These are phyloP conservation scores for Akanthomyces uredinophilus DNA, from an alignment of 2,329 filamentous ascomycete species.

Conservation along the genomic window DNA sequence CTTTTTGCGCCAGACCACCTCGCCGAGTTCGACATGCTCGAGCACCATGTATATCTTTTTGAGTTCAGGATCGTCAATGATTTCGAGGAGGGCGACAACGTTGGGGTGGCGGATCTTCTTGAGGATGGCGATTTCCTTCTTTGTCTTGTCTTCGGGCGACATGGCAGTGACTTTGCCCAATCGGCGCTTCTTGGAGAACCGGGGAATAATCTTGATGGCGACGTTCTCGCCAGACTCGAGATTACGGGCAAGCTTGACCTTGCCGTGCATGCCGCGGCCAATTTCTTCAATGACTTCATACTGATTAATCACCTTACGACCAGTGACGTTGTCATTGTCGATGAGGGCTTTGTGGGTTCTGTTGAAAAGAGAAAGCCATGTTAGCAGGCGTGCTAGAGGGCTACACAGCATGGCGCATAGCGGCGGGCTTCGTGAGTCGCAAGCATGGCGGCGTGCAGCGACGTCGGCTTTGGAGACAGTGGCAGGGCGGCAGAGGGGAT, in stretches of 20 bases:
- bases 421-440: background rate
- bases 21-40: slow-evolving; percentile 89
- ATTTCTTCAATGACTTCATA: slow-evolving; percentile 97
- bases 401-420: slow-evolving; percentile 9
- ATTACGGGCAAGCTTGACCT: slow-evolving; percentile 91
- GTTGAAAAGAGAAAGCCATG: slow-evolving; percentile 6
- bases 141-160: slow-evolving; percentile 71
- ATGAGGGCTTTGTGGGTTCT: slow-evolving; percentile 88
- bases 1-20: slow-evolving; percentile 90
- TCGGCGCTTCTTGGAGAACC: slow-evolving; percentile 87
- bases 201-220: slow-evolving; percentile 97
- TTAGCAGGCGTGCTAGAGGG: slow-evolving; percentile 1
- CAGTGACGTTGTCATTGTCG: slow-evolving; percentile 81
- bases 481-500: background rate
- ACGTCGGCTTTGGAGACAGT: slow-evolving; percentile 8
- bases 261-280: slow-evolving; percentile 91
- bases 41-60: slow-evolving; percentile 99
- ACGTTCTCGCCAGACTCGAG: slow-evolving; percentile 71
- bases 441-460: background rate
- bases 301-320: slow-evolving; percentile 94
- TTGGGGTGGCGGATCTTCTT: slow-evolving; percentile 99
- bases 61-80: slow-evolving; percentile 92
- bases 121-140: slow-evolving; percentile 93
- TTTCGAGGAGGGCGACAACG: slow-evolving; percentile 89
- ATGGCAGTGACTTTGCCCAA: slow-evolving; percentile 73